A percentile compares a stretch with the other conserved stretches of the same genome.
Conservation (phyloP, 176 grass and related monocot species). For the Thalia dealbata region DNA sequence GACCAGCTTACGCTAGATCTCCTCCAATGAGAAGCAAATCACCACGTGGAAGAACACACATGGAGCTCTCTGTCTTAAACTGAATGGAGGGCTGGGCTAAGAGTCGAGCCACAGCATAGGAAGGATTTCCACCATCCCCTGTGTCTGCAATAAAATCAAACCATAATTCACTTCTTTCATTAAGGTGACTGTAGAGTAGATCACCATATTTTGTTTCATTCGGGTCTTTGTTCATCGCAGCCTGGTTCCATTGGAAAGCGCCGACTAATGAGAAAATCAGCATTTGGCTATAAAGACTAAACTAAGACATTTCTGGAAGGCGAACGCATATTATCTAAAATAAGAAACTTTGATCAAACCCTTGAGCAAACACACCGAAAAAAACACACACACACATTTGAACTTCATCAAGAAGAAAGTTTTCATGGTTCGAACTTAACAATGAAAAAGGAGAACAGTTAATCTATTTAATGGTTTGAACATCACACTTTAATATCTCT, state of each 20-base stretch:
- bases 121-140: conserved; percentile 83
- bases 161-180: conserved; percentile 66
- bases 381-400: background rate
- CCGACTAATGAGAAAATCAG: conserved; percentile 25
- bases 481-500: background rate
- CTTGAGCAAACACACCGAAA: background rate
- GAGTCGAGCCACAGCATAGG: conserved; percentile 62
- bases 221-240: conserved; percentile 61
- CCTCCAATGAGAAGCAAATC: conserved; percentile 75
- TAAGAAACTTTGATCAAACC: background rate
- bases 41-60: conserved; percentile 80
- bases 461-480: background rate
- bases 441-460: background rate
- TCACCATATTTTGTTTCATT: conserved; percentile 41
- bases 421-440: background rate
- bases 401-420: background rate
- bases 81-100: conserved; percentile 73
- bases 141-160: conserved; percentile 95
- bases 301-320: background rate
- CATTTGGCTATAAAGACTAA: background rate
- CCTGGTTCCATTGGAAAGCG: conserved; percentile 23
- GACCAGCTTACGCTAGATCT: conserved; percentile 76
- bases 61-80: conserved; percentile 45
- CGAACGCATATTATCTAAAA: background rate
- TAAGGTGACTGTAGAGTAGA: conserved; percentile 58